phyloP scores from a whole-genome alignment of 148 eudicot species.

The Rhododendron ovatum region DNA sequence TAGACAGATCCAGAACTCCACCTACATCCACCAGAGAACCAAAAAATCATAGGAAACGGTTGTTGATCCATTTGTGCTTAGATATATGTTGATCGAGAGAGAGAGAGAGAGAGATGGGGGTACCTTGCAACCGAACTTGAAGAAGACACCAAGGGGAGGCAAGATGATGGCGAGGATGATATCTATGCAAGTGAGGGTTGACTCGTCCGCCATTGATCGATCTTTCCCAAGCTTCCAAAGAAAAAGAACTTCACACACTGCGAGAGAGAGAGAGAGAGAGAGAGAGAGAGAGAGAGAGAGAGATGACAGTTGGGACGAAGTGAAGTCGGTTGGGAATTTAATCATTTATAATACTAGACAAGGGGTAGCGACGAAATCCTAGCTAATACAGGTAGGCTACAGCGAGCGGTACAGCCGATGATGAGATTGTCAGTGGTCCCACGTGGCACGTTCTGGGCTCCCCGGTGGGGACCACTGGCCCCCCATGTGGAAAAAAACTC shows the following conservation, averaged over 20 bases:
- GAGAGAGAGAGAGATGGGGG: not conserved
- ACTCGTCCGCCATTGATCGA: conserved; percentile 3
- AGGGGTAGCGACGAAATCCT: no score
- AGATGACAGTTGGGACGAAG: not conserved
- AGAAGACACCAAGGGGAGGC: conserved; percentile 59
- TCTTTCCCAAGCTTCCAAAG: not conserved
- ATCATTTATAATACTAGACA: not conserved
- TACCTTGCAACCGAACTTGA: conserved; percentile 46
- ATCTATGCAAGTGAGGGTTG: conserved; percentile 37
- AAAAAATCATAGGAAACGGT: no score
- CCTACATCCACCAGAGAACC: conserved; percentile 11
- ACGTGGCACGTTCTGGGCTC: not conserved
- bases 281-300: not conserved
- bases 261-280: no score
- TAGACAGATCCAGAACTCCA: conserved; percentile 51
- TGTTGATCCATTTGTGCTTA: not conserved
- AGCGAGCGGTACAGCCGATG: not conserved
- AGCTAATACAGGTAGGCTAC: not conserved
- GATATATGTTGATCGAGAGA: not conserved
- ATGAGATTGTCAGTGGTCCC: not conserved
- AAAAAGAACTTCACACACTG: not conserved
- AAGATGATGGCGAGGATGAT: conserved; percentile 45
- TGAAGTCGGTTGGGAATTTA: not conserved
- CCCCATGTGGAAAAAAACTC: no score
- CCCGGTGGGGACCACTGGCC: not conserved